These are phyloP conservation scores for Aspergillus vadensis DNA, from an alignment of 2,329 filamentous ascomycete species.

Conservation along the genomic window DNA sequence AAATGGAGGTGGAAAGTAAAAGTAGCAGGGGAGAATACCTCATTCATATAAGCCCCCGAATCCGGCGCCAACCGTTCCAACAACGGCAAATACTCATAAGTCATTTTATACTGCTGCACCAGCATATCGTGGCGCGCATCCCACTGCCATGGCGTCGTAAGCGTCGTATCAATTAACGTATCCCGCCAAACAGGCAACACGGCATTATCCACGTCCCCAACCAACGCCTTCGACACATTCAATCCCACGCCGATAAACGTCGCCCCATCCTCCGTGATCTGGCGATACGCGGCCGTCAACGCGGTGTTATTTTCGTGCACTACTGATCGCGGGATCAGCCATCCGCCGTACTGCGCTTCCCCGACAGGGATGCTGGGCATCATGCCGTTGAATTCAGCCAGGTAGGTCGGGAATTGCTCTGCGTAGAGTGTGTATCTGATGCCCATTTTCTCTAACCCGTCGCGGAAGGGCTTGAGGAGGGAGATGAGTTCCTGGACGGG, in stretches of 20 bases:
- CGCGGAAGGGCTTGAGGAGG: slow-evolving; percentile 51
- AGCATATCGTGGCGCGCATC: slow-evolving; percentile 37
- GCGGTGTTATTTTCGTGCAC: slow-evolving; percentile 34
- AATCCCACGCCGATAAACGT: slow-evolving; percentile 41
- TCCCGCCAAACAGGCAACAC: slow-evolving; percentile 48
- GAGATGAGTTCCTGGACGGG: slow-evolving; percentile 45
- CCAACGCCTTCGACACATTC: slow-evolving; percentile 40
- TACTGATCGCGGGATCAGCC: slow-evolving; percentile 40
- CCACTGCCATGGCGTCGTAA: slow-evolving; percentile 44
- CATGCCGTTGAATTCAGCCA: slow-evolving; percentile 36
- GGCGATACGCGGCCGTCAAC: slow-evolving; percentile 35
- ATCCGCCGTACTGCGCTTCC: slow-evolving; percentile 42
- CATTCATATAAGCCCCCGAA: slow-evolving; percentile 40
- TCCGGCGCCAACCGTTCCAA: slow-evolving; percentile 41
- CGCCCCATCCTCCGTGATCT: slow-evolving; percentile 37
- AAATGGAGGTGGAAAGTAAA: too few relatives aligned
- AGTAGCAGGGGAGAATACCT: slow-evolving; percentile 23
- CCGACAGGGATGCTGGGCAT: slow-evolving; percentile 34
- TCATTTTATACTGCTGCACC: slow-evolving; percentile 41
- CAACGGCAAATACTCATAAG: slow-evolving; percentile 39
- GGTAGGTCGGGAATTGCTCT: slow-evolving; percentile 35
- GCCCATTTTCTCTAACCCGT: slow-evolving; percentile 39
- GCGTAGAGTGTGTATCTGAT: slow-evolving; percentile 36
- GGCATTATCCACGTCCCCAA: slow-evolving; percentile 46
- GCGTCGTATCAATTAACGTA: slow-evolving; percentile 43